Base-by-base conservation (phyloP, 2,329 filamentous ascomycete species). In the Zopfia rhizophila region DNA sequence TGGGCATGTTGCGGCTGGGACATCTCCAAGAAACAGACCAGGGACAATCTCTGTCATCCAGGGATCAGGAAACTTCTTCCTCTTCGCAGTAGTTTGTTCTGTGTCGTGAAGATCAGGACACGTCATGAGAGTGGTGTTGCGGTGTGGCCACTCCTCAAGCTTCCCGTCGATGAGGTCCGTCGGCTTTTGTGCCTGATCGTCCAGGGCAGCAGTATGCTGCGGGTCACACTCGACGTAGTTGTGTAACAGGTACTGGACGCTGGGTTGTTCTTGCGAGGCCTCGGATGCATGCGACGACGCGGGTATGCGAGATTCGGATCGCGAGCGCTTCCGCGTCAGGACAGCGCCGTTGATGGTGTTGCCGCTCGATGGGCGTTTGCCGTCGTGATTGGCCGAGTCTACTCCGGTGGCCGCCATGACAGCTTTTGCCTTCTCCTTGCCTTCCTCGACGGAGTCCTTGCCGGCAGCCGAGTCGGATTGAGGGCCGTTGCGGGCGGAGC, bases 171-270 rank as follows among this genome's bases (percentile, higher is more conserved):
- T n/a, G n/a, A n/a, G n/a, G n/a, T n/a, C n/a, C n/a, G n/a, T n/a
- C n/a, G n/a, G n/a, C n/a, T n/a, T n/a, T n/a, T n/a, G n/a, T n/a
- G n/a, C 62, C 42, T 78, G 76, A 16, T 75, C 69, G 16, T 73
- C 67, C 41, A 84, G 70, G 12, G 82, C 75, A 3, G 71, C 80
- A 17, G 78, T 76, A 63, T 85, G 78, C 2, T 82, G 63, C 25
- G 83, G 76, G 59, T 87, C 84, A 56, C 83, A 80, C 53, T 82
- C 78, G 40, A 85, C 77, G 67, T 86, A 87, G 59, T 84, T 78
- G 38, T 86, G 78, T 21, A 87, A 72, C 25, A 83, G 68, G 22
- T 82, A 74, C 49, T 81, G 58, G 44, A 60, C 18, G 66, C 58
- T 3, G 72, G 76, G 52, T 75, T 73, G 21, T 65, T 60, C 27